Evolutionary conservation across 1,284 basidiomycete species (phyloP).

Genomic region (Takashimella tepidaria): DNA sequence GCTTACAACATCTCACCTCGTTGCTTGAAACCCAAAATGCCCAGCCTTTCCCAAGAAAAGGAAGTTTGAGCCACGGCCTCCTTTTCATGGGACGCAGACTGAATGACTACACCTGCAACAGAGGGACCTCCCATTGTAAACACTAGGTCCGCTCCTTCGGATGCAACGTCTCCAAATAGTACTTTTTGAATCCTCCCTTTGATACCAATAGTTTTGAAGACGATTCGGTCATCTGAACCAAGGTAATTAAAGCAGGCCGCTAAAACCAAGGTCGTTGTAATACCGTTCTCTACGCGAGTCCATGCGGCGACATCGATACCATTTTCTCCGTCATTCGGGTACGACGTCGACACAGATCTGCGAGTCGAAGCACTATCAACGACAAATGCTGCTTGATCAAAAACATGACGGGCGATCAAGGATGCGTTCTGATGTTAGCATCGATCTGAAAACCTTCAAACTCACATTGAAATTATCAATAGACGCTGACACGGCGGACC

Average conservation of each 20-base stretch:
- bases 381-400: conserved; percentile 8
- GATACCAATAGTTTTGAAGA: not conserved
- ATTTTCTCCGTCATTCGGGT: conserved; percentile 10
- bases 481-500: conserved; percentile 5
- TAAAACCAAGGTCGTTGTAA: conserved; percentile 12
- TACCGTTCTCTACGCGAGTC: not conserved
- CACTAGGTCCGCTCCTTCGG: not conserved
- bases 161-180: conserved; percentile 14
- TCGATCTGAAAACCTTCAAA: not conserved
- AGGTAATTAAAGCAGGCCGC: conserved; percentile 12
- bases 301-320: conserved; percentile 14
- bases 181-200: conserved; percentile 12
- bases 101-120: conserved; percentile 12
- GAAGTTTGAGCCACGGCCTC: not conserved
- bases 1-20: too few species aligned
- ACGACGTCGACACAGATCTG: conserved; percentile 1
- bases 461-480: conserved; percentile 10
- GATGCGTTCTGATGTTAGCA: conserved; percentile 13
- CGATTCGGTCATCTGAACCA: not conserved
- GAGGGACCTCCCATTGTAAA: conserved; percentile 15
- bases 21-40: too few species aligned
- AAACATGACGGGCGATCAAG: conserved; percentile 11
- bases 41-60: not conserved
- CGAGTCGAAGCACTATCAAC: conserved; percentile 7
- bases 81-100: not conserved